A percentile compares a stretch with the other conserved stretches of the same genome.
phyloP scores from a whole-genome alignment of 805 yeast species.

The Wickerhamiella qilinensis region DNA sequence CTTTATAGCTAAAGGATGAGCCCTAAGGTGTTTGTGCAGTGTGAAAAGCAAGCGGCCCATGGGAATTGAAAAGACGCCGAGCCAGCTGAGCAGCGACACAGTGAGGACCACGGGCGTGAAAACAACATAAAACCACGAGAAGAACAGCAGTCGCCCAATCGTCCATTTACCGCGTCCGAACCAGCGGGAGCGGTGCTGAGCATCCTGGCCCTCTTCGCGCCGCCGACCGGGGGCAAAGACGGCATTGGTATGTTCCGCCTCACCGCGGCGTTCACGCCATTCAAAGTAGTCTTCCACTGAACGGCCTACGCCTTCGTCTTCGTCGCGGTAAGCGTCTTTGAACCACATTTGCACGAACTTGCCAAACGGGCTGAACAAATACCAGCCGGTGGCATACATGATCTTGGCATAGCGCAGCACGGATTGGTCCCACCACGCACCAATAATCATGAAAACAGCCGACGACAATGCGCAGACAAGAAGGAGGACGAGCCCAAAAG shows the following conservation, averaged over 20 bases:
- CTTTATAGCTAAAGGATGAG: constrained; percentile 81
- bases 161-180: constrained; percentile 94
- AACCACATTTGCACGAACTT: constrained; percentile 62
- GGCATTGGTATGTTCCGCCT: constrained; percentile 11
- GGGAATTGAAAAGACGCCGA: constrained; percentile 77
- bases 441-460: constrained; percentile 26
- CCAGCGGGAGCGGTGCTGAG: constrained; percentile 27
- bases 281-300: constrained; percentile 67
- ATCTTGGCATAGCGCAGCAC: constrained; percentile 48
- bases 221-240: constrained; percentile 41
- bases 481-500: constrained; percentile 53
- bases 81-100: constrained; percentile 55
- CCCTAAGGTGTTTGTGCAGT: constrained; percentile 59
- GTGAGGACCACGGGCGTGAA: constrained; percentile 49
- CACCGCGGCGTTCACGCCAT: constrained; percentile 66
- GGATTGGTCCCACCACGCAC: constrained; percentile 26
- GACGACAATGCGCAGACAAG: constrained; percentile 37
- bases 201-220: constrained; percentile 9
- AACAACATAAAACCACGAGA: constrained; percentile 46
- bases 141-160: constrained; percentile 64
- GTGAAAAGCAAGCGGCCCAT: constrained; percentile 69
- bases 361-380: constrained; percentile 63
- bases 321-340: constrained; percentile 67
- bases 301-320: constrained; percentile 81
- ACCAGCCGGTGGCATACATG: constrained; percentile 47